Evolutionary conservation across 2,329 filamentous ascomycete species (phyloP).

Genomic region (Myriosclerotinia scirpicola): DNA sequence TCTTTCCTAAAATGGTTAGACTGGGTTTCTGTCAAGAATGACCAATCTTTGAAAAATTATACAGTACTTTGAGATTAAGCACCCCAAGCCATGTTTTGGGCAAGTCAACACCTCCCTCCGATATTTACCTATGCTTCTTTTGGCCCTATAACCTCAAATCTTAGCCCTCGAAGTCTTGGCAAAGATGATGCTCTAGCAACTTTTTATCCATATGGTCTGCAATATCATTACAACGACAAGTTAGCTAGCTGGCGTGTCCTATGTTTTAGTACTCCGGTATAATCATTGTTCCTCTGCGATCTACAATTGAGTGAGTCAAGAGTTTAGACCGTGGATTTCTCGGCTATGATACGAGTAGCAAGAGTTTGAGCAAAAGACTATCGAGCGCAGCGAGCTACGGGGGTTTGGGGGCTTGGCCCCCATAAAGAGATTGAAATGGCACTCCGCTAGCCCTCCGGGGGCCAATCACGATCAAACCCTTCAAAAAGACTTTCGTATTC

Average conservation of each 20-base stretch:
- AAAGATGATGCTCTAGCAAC: background rate
- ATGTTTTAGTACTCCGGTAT: background rate
- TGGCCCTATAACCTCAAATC: background rate
- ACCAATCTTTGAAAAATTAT: background rate
- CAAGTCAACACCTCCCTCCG: background rate
- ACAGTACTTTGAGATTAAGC: background rate
- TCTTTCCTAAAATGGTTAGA: slow-evolving; percentile 1
- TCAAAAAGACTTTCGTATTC: too few relatives aligned
- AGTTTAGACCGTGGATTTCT: background rate
- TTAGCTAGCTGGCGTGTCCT: background rate
- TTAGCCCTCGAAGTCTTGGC: background rate
- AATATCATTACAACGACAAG: background rate
- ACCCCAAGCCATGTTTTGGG: background rate
- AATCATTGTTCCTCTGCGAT: background rate
- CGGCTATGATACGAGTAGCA: too few relatives aligned
- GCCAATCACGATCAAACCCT: too few relatives aligned
- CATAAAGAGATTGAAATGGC: too few relatives aligned
- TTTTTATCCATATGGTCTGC: background rate
- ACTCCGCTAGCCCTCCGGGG: too few relatives aligned
- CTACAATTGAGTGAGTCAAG: background rate
- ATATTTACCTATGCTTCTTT: background rate
- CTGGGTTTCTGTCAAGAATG: background rate
- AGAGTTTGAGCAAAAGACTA: background rate
- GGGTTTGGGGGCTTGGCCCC: too few relatives aligned
- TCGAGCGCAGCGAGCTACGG: too few relatives aligned